Evolutionary conservation across 2,329 filamentous ascomycete genomes (phyloP).

Genomic region (Pseudogymnoascus sp.): DNA sequence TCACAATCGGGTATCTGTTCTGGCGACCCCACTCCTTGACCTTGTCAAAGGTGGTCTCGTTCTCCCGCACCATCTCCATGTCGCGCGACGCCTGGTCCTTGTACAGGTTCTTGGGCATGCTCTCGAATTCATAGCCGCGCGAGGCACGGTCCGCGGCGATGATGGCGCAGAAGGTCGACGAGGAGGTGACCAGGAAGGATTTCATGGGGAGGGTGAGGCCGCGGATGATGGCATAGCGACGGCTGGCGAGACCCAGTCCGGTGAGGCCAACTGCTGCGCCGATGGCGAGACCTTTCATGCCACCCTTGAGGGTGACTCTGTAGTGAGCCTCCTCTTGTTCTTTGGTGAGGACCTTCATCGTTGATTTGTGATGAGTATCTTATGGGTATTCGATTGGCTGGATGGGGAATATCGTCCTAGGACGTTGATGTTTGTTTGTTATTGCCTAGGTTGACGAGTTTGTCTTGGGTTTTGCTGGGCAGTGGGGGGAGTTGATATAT

Average conservation of each 20-base stretch:
- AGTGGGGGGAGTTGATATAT: background rate
- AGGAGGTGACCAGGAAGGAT: slow-evolving; percentile 77
- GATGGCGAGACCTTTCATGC: slow-evolving; percentile 54
- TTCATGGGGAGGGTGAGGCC: slow-evolving; percentile 81
- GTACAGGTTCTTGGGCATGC: slow-evolving; percentile 61
- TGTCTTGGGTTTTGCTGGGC: background rate
- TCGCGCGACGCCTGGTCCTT: slow-evolving; percentile 53
- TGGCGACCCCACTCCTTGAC: slow-evolving; percentile 62
- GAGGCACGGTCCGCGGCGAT: slow-evolving; percentile 71
- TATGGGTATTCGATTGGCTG: slow-evolving; percentile 1
- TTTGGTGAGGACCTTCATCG: slow-evolving; percentile 91
- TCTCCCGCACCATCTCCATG: slow-evolving; percentile 42
- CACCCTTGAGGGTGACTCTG: slow-evolving; percentile 67
- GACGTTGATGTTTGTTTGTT: background rate
- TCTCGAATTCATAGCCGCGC: slow-evolving; percentile 59
- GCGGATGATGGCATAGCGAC: slow-evolving; percentile 70
- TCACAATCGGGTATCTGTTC: slow-evolving; percentile 62
- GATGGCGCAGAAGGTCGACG: slow-evolving; percentile 79
- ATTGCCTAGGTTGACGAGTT: background rate
- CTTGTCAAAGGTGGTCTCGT: slow-evolving; percentile 30
- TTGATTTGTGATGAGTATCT: background rate
- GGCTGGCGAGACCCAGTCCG: slow-evolving; percentile 38
- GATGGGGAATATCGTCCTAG: background rate
- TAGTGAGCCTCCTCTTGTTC: slow-evolving; percentile 89
- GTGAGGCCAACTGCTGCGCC: slow-evolving; percentile 60